These are phyloP conservation scores for Paracorniculantispora psalliotae DNA, from an alignment of 2,329 filamentous ascomycete genomes.

Conservation along the genomic window DNA sequence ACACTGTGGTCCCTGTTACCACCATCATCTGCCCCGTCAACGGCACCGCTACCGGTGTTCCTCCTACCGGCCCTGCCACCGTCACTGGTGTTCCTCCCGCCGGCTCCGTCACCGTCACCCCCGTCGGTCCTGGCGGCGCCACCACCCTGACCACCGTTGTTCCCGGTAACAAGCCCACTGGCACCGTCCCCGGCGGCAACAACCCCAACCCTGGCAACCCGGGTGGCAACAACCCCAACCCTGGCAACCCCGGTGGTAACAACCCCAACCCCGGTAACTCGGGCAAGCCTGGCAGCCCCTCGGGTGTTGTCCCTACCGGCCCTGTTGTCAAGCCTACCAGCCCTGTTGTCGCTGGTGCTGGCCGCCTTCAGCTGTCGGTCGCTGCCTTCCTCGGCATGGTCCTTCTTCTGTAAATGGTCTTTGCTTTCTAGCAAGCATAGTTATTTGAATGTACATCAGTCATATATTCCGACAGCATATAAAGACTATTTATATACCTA, in stretches of 20 bases:
- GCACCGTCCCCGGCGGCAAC: not conserved
- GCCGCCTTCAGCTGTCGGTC: slow-evolving; percentile 1
- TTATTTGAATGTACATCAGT: slow-evolving; percentile 2
- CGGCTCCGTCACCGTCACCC: not conserved
- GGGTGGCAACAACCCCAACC: not conserved
- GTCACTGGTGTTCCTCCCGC: not conserved
- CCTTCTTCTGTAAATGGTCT: slow-evolving; percentile 11
- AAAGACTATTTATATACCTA: slow-evolving; percentile 5
- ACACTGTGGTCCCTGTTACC: slow-evolving; percentile 6
- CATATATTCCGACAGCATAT: not conserved
- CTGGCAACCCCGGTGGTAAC: not conserved
- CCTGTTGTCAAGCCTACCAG: not conserved
- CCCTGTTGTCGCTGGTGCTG: slow-evolving; percentile 2
- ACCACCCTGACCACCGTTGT: not conserved
- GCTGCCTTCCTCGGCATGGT: not conserved
- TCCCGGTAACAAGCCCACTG: not conserved
- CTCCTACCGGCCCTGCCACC: not conserved
- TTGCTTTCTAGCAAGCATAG: not conserved
- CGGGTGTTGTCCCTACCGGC: not conserved
- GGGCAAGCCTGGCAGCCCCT: not conserved
- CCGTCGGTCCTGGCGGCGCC: not conserved
- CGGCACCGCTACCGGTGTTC: not conserved
- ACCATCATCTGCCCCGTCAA: slow-evolving; percentile 1
- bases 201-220: not conserved
- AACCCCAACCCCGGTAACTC: slow-evolving; percentile 5